Evolutionary conservation across 2,329 filamentous ascomycete genomes (phyloP).

Genomic region (Clarireedia hainanense): DNA sequence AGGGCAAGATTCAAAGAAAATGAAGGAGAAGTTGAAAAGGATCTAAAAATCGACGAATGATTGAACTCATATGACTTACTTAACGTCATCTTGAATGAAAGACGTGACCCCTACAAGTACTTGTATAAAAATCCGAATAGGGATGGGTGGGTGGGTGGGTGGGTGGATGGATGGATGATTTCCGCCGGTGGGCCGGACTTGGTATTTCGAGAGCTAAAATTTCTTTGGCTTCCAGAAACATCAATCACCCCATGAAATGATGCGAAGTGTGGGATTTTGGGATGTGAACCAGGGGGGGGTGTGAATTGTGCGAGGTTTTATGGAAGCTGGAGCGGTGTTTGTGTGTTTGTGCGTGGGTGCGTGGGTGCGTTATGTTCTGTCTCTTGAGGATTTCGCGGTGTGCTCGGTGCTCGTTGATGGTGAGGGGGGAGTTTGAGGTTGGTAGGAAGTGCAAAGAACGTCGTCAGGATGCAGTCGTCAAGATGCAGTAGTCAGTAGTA

Average conservation of each 20-base stretch:
- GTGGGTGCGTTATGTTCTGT: too few species aligned
- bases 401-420: too few species aligned
- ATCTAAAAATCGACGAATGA: not conserved
- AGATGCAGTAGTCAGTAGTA: too few species aligned
- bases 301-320: constrained; percentile 8
- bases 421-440: too few species aligned
- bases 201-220: too few species aligned
- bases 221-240: not conserved
- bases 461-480: too few species aligned
- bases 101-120: not conserved
- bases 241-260: not conserved
- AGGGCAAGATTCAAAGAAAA: not conserved
- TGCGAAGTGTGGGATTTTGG: not conserved
- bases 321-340: not conserved
- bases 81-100: constrained; percentile 2
- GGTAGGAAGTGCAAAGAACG: too few species aligned
- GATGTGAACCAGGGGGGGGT: not conserved
- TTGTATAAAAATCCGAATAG: constrained; percentile 2
- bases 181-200: not conserved
- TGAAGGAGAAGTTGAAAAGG: not conserved
- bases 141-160: not conserved
- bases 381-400: too few species aligned
- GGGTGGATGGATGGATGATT: not conserved
- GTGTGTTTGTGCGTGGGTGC: too few species aligned
- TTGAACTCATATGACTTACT: constrained; percentile 1